Percentiles rank a stretch among this genome's conserved stretches.
These are phyloP conservation scores for Monosporascus sp. DNA, from an alignment of 2,329 filamentous ascomycete genomes.

Conservation along the genomic window DNA sequence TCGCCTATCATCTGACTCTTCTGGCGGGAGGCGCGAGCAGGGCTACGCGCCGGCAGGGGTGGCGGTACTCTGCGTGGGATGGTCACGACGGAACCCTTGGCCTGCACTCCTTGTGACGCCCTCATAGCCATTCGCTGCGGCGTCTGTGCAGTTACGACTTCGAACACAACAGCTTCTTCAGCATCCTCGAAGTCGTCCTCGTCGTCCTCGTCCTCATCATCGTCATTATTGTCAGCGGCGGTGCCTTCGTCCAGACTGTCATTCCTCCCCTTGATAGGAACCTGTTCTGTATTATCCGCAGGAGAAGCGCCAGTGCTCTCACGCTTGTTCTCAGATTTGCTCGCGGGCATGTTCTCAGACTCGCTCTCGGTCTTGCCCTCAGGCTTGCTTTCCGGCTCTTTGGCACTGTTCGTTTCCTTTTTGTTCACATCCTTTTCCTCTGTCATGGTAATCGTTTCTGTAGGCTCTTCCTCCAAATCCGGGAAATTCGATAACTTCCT, in stretches of 20 bases:
- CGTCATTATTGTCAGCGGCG: slow-evolving; percentile 35
- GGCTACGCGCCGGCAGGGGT: slow-evolving; percentile 71
- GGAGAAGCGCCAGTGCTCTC: neutral
- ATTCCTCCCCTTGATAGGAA: slow-evolving; percentile 1
- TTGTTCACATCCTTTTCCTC: slow-evolving; percentile 6
- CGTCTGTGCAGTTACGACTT: slow-evolving; percentile 55
- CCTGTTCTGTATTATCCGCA: neutral
- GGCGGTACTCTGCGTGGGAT: slow-evolving; percentile 79
- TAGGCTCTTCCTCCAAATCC: slow-evolving; percentile 28
- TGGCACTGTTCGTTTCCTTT: slow-evolving; percentile 1
- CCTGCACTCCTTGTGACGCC: slow-evolving; percentile 61
- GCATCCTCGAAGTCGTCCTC: slow-evolving; percentile 42
- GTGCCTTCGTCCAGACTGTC: slow-evolving; percentile 8
- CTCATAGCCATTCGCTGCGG: slow-evolving; percentile 54
- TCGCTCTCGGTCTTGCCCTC: neutral
- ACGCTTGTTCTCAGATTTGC: slow-evolving; percentile 1
- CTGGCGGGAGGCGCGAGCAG: slow-evolving; percentile 54
- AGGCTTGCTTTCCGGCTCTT: slow-evolving; percentile 2
- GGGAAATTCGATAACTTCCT: slow-evolving; percentile 39
- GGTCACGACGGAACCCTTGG: slow-evolving; percentile 74
- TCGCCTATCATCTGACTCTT: slow-evolving; percentile 59
- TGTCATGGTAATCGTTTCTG: slow-evolving; percentile 10
- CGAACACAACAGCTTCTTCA: slow-evolving; percentile 64
- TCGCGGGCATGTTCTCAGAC: slow-evolving; percentile 1
- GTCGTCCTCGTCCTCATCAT: slow-evolving; percentile 44